phyloP scores from a whole-genome alignment of 306 rosid genomes.

The Oxytropis ochrocephala region DNA sequence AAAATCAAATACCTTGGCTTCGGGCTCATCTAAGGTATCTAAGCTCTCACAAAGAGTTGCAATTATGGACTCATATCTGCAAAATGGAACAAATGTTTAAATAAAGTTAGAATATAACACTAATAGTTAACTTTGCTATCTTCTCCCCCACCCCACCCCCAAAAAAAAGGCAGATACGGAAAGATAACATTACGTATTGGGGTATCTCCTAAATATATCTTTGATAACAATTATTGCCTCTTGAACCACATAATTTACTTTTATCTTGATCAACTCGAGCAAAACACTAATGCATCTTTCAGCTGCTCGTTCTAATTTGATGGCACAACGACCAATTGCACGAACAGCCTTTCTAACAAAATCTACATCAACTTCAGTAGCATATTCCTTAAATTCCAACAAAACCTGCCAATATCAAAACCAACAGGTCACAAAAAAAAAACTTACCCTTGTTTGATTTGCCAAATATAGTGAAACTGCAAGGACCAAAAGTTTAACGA shows the following conservation, averaged over 20 bases:
- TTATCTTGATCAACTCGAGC: slow-evolving; percentile 97
- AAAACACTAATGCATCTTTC: slow-evolving; percentile 98
- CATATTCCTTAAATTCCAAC: slow-evolving; percentile 96
- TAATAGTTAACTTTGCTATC: slow-evolving; percentile 6
- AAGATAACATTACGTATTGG: slow-evolving; percentile 74
- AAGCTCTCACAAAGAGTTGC: slow-evolving; percentile 98
- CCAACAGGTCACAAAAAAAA: slow-evolving; percentile 17
- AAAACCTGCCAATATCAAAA: slow-evolving; percentile 56
- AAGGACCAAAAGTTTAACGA: background rate
- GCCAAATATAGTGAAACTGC: background rate
- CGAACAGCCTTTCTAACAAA: slow-evolving; percentile 98
- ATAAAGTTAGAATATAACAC: slow-evolving; percentile 8
- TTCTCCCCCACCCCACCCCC: background rate
- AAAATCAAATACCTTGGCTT: slow-evolving; percentile 75
- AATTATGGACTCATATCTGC: slow-evolving; percentile 95
- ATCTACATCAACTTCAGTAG: slow-evolving; percentile 98
- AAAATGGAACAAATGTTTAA: slow-evolving; percentile 13
- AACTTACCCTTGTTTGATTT: background rate
- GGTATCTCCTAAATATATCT: slow-evolving; percentile 99
- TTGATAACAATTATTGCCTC: slow-evolving; percentile 99
- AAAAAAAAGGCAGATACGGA: background rate
- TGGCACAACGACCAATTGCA: slow-evolving; percentile 99
- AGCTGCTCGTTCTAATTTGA: slow-evolving; percentile 97
- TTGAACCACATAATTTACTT: slow-evolving; percentile 98
- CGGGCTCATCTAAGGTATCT: slow-evolving; percentile 97